Base-by-base conservation (phyloP, 192 early-diverging fungal genomes). In the Helicostylum pulchrum region DNA sequence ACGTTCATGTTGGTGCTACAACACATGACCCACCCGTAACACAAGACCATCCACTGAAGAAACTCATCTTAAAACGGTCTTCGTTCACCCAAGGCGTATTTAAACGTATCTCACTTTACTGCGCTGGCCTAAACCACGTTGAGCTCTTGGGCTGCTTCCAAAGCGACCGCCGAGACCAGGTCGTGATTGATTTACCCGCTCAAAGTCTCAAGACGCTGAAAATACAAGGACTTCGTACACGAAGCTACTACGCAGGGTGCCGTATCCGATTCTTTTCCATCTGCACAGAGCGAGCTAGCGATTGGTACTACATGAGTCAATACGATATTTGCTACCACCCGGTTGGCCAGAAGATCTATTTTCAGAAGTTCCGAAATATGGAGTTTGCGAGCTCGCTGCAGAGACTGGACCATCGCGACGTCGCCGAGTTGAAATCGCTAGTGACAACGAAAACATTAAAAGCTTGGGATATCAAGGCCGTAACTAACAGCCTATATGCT, bases 261-360 rank as follows among this genome's bases (percentile, higher is more conserved):
- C 36, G 57, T 45, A 45, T 59, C 4, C 36, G 57, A 7, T 59
- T 45, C 21, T 59, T 59, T 20, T 26, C 57, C 2, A 17, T 23
- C 43, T 23, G 9, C 11, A 59, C 36, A 44, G 21, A 21, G 2
- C 20, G 19, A 2, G 12, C 39, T 23, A 42, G 14, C 45, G 57
- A 59, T 17, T 59, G 57, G 57, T 59, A 59, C 20, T 59, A 59
- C 45, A 59, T 59, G 57, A 59, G 19, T 59, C 57, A 44, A 26
- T 59, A 59, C 43, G 57, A 59, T 44, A 17, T 59, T 20, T 15
- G 21, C 11, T 45, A 30, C n/a, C 57, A 59, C 45, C 23, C 57
- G 17, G 57, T 59, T 19, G 57, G 57, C 23, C n/a, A 36, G 43
- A 59, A 59, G 23, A n/a, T 19, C 36, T 21, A 36, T 20, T 59